Conservation (phyloP, 805 yeast genomes). For the Babjeviella inositovora region DNA sequence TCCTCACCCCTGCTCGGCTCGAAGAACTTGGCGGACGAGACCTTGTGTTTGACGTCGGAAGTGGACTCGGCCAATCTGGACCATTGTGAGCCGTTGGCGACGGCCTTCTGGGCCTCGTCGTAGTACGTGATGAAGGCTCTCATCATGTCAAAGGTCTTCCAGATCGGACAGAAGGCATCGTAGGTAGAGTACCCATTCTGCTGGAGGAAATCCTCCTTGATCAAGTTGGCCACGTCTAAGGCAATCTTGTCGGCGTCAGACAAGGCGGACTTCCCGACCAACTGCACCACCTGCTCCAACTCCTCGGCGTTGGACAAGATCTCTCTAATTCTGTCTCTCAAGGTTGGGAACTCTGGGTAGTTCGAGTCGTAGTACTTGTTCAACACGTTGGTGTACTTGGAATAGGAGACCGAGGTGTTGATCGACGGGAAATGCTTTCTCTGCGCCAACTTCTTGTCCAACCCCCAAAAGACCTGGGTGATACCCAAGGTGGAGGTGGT, state of each 20-base stretch:
- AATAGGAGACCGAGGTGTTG: constrained; percentile 90
- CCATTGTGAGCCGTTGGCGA: constrained; percentile 90
- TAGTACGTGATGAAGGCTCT: constrained; percentile 80
- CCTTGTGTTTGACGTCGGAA: constrained; percentile 80
- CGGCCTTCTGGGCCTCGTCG: constrained; percentile 96
- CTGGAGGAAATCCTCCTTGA: constrained; percentile 97
- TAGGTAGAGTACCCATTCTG: constrained; percentile 98
- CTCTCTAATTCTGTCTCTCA: constrained; percentile 88
- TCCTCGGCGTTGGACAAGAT: constrained; percentile 95
- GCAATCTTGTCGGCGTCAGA: constrained; percentile 96
- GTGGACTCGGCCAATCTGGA: constrained; percentile 81
- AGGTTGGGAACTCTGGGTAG: constrained; percentile 81
- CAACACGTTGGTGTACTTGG: constrained; percentile 85
- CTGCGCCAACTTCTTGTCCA: constrained; percentile 97
- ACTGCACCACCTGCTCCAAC: constrained; percentile 96
- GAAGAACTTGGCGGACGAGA: constrained; percentile 87
- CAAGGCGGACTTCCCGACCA: constrained; percentile 96
- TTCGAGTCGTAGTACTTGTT: constrained; percentile 70
- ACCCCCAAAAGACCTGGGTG: constrained; percentile 99
- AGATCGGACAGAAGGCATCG: constrained; percentile 98
- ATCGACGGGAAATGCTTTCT: constrained; percentile 99
- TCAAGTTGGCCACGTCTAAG: constrained; percentile 77
- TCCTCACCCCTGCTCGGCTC: constrained; percentile 88
- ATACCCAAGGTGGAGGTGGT: constrained; percentile 97
- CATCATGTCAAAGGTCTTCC: constrained; percentile 99